phyloP scores from a whole-genome alignment of 1,284 basidiomycete species.

The Tilletia indica region DNA sequence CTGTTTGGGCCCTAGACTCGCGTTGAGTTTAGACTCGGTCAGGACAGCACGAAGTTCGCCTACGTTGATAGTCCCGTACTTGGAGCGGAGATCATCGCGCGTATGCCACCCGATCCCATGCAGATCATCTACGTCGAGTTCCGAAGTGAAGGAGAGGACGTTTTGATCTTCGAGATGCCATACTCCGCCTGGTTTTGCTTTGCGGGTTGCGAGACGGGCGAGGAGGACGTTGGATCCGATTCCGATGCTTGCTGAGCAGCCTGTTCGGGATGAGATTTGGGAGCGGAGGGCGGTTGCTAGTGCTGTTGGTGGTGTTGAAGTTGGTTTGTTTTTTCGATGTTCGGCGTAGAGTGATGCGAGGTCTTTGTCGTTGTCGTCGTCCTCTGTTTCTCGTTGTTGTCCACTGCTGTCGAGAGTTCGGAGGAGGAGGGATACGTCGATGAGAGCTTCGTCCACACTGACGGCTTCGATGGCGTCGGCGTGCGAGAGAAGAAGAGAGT shows the following conservation, averaged over 20 bases:
- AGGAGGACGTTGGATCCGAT: slow-evolving; percentile 87
- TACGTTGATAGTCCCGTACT: slow-evolving; percentile 71
- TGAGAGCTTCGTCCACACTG: slow-evolving; percentile 89
- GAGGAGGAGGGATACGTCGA: slow-evolving; percentile 77
- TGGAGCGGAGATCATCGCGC: slow-evolving; percentile 61
- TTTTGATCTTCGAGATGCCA: slow-evolving; percentile 71
- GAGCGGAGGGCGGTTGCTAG: slow-evolving; percentile 78
- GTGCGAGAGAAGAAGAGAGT: slow-evolving; percentile 82
- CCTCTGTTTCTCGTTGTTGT: neutral
- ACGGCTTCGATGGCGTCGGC: slow-evolving; percentile 92
- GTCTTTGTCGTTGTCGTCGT: neutral
- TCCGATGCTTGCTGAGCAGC: slow-evolving; percentile 79
- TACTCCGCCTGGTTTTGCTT: slow-evolving; percentile 83
- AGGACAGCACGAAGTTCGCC: slow-evolving; percentile 61
- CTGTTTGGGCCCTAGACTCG: slow-evolving; percentile 74
- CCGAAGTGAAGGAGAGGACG: slow-evolving; percentile 63
- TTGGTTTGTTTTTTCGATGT: neutral
- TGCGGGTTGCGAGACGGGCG: slow-evolving; percentile 83
- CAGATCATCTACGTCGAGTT: slow-evolving; percentile 78
- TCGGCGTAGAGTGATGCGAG: neutral
- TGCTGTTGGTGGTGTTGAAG: slow-evolving; percentile 11
- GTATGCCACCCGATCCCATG: slow-evolving; percentile 75
- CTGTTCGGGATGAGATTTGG: slow-evolving; percentile 72
- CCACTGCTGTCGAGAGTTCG: slow-evolving; percentile 30
- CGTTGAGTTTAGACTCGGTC: slow-evolving; percentile 46